Base-by-base conservation (phyloP, 2,329 filamentous ascomycete species). In the Byssoonygena ceratinophila region DNA sequence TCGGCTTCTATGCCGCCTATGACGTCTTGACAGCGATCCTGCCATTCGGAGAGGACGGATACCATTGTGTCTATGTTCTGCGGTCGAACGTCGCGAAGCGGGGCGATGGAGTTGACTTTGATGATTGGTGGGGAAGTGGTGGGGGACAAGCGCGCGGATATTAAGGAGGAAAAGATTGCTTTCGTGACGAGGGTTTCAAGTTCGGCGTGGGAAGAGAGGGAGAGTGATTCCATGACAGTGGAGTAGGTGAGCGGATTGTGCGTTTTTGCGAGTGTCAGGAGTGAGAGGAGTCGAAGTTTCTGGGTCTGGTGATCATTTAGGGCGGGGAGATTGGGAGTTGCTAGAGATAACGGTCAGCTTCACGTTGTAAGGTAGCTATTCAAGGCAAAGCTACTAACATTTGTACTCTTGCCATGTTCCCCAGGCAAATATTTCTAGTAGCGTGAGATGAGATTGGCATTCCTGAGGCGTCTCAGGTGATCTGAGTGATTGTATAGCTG, bases 401-500 rank as follows among this genome's bases (percentile, higher is more conserved):
- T 78, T 75, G 74, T 95, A 96, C 60, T 84, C 80, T 55, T 79
- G 73, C 75, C 88, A 96, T 55, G 88, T 95, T 55, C 91, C 92
- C 76, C 92, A 88, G 54, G 89, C 87, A 71, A 98, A 98, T 62
- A 94, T 83, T 68, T 90, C 79, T 41, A 98, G 83, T 12, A 94
- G 77, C 1, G 74, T 79, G 47, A 92, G 76, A 68, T 87, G 73
- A 37, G 68, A 61, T 5, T 76, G 71, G 61, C 84, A 80, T 46
- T 94, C 84, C 32, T 76, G 65, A n/a, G 80, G 66, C 36, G 75
- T 68, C 9, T 72, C 66, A 36, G 65, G 74, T 36, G 70, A 71
- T 23, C 74, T 69, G 41, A 97, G 81, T 11, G 80, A 77, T 68
- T 92, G 85, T 59, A 97, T 82, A 61, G 87, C 82, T 0, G 86